Evolutionary conservation across 306 rosid species (phyloP), one percentile per base, ranked within the genome.

Genomic region (Vigna nakashimae): DNA sequence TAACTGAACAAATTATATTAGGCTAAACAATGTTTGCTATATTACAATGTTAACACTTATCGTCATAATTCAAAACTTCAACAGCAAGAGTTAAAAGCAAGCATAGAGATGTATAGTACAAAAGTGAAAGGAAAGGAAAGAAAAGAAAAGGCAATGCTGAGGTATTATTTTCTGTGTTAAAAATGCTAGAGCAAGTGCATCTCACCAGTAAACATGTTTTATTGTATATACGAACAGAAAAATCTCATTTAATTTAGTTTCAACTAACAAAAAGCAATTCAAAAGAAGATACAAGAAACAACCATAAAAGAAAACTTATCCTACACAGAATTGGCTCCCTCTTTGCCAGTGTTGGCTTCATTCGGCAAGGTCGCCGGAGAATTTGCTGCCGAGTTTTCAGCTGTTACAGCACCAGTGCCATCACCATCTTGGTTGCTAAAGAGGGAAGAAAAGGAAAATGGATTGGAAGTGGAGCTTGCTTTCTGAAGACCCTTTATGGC

Each of bases 381-480:
- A 79, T 86, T 86, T 22, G 88, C 77, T 20, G 96, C 83, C 68
- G 98, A 89, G 82, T 89, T 92, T 79, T 95, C 93, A 58, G 88
- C 88, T n/a, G 98, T 95, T 70, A 95, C 82, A 52, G 89, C 90
- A 36, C 99, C 98, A 0, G 82, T 79, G 75, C 90, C 71, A 71
- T 86, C 99, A 56, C 86, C 90, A 38, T 91, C 96, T 81, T 85
- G 97, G 79, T 58, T 82, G 82, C 82, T 81, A 26, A 79, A 73
- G 43, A 87, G 91, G 59, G 92, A 84, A 13, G 99, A 95, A 86
- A 91, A 87, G 0, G 97, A 95, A 83, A 90, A 88, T 1, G 94
- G 96, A 68, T 91, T 92, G 80, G 83, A 72, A 40, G 99, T 95
- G 26, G 99, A 95, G 80, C 98, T 92, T 67, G 89, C 94, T 70